Conservation (phyloP, 106 monocot species). For the Hemerocallis citrina region DNA sequence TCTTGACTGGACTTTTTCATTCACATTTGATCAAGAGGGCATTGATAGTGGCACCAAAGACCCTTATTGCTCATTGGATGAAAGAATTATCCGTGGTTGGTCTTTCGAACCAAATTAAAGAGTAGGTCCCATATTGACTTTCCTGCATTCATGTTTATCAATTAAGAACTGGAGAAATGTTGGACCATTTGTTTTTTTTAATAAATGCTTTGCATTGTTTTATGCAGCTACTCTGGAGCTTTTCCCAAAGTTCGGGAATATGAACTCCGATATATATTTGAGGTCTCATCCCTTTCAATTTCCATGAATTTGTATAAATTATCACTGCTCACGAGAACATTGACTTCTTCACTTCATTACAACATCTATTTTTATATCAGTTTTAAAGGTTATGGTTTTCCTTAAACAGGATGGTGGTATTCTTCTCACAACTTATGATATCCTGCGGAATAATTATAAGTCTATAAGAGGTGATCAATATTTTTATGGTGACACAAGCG, state of each 20-base stretch:
- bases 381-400: background rate
- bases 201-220: background rate
- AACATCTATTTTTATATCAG: background rate
- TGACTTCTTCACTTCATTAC: background rate
- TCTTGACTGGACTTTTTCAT: conserved; percentile 77
- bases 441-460: conserved; percentile 83
- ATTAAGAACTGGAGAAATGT: background rate
- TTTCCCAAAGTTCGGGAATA: conserved; percentile 53
- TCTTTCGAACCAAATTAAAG: conserved; percentile 54
- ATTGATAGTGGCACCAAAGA: conserved; percentile 89
- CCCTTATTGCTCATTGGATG: conserved; percentile 85
- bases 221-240: conserved; percentile 73
- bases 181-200: background rate
- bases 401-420: conserved; percentile 68
- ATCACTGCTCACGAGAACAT: background rate
- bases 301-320: background rate
- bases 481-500: conserved; percentile 15
- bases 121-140: conserved; percentile 32
- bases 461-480: conserved; percentile 58
- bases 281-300: conserved; percentile 33
- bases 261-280: conserved; percentile 53
- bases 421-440: conserved; percentile 97
- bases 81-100: conserved; percentile 92
- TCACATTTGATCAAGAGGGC: conserved; percentile 75
- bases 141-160: background rate